Evolutionary conservation across 306 rosid genomes (phyloP), one percentile per base, ranked within the genome.

Genomic region (Castanospermum australe): DNA sequence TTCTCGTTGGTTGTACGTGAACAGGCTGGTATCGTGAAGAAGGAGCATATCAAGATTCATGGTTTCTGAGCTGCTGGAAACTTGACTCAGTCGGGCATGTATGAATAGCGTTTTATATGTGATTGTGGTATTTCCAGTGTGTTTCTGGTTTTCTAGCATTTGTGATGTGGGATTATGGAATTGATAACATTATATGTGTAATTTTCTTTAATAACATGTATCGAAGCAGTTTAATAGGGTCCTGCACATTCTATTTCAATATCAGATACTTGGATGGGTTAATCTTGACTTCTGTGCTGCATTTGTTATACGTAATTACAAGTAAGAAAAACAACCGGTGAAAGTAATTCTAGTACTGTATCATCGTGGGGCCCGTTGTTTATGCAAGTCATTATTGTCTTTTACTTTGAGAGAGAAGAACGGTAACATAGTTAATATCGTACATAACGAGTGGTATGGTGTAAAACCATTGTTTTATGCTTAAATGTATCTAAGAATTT

Each of bases 11-110:
- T 56, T 18, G 12, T 54, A 12, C 10, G 33, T 25, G 67, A 42
- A 56, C 83, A 90, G 94, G 94, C 91, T 44, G 88, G 88, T 67
- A 67, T 90, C 14, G 90, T 88, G 86, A 90, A 88, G 90, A 90
- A 90, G 84, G 94, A 90, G 32, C 81, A 82, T 22, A 76, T 76
- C 66, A 76, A 76, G 66, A 76, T 76, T 76, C 81, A 76, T 76
- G 81, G 81, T 76, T 90, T 90, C 85, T 90, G 81, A 90, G 85
- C 83, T 54, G 66, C 71, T 55, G 79, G 68, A 68, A 28, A 73
- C 77, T 42, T 18, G 8, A 10, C 35, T 45, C 67, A 56, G 14
- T 5, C 20, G 64, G 61, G 24, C 32, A 42, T 72, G 39, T 56
- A 50, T 67, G 56, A 25, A 32, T 74, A 4, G 68, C 4, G 10